Evolutionary conservation across 495 filamentous ascomycete genomes (phyloP), one percentile per base, ranked within the genome.

Genomic region (Daldinia bambusicola): DNA sequence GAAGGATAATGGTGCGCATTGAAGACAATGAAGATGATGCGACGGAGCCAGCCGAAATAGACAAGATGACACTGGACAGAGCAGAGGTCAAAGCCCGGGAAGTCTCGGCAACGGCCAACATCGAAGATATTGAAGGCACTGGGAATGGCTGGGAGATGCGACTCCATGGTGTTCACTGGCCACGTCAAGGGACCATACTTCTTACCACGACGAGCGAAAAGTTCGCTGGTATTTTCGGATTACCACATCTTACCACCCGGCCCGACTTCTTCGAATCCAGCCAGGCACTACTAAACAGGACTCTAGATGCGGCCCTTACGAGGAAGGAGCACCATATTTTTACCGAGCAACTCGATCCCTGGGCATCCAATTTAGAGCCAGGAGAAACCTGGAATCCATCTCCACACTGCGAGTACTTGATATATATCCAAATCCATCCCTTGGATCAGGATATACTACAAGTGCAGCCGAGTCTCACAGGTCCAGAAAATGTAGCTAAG

Each of bases 171-270:
- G 86, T 95, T 4, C 94, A 98, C 82, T 95, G 92, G 81, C 89
- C 90, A 30, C 82, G 86, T 30, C 85, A 88, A 52, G 95, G 95
- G 3, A 84, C 86, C 5, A 89, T 96, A 45, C 79, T 98, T 14
- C 77, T 98, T 58, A 92, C 89, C 7, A 98, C 95, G 0, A 93
- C 94, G 12, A 96, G 92, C 74, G 92, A 97, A 76, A 97, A 96
- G 81, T 98, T 94, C 76, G 85, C 89, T 20, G 95, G 95, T 40
- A 87, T 98, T 34, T 96, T 97, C 76, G 89, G 90, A 22, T 79
- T 98, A 65, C 94, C 95, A 20, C 93, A 98, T 79, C 87, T 99
- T 32, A 82, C 90, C 6, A 84, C 92, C 13, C 89, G 87, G 13
- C 74, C 84, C 16, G 84, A 88, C 52, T 87, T 88, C 14, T 98